Evolutionary conservation across 2,329 filamentous ascomycete species (phyloP), one percentile per base, ranked within the genome.

Genomic region (Salinomyces thailandicus): DNA sequence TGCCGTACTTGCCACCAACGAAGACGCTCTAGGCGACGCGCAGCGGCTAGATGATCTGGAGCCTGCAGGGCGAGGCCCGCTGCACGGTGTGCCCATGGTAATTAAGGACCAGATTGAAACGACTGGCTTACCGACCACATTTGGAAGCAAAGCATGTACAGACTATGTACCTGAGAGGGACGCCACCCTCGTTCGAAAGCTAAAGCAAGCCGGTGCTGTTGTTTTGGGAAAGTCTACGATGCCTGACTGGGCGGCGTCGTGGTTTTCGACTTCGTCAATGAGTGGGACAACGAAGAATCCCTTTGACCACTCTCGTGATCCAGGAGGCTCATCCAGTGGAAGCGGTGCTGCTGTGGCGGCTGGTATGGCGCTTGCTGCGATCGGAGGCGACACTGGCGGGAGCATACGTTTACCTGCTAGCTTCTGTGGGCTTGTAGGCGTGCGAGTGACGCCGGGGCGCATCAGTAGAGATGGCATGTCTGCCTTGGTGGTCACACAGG

Each of bases 381-480:
- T 55, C 2, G 46, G 51, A 9, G 48, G 46, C 19, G 51, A 55
- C 35, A 55, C 52, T 11, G 52, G 50, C 14, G 49, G 50, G 4
- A 47, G 43, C 15, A 49, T 54, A 5, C 38, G 50, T 12, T 31
- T 50, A 13, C 51, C 50, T 3, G 34, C 50, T 6, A 44, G 39
- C 19, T 52, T 51, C 33, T 52, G 50, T 28, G 48, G 48, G 8
- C 35, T 53, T 3, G 50, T 54, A 13, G 48, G 51, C 14, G 44
- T 52, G 11, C 36, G 49, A 20, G 45, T 49, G n/a, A 53, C 51
- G 5, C 46, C 45, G 7, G 51, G 50, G 13, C 36, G 50, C 15
- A 48, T 54, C 16, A 50, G 46, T 17, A 37, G 50, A 28, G 43
- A 49, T 37, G 51, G 45, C 11, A 46, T 54, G 45, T 45, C 38